Conservation (phyloP, 768 basidiomycete genomes). For the Naganishia friedmannii region DNA sequence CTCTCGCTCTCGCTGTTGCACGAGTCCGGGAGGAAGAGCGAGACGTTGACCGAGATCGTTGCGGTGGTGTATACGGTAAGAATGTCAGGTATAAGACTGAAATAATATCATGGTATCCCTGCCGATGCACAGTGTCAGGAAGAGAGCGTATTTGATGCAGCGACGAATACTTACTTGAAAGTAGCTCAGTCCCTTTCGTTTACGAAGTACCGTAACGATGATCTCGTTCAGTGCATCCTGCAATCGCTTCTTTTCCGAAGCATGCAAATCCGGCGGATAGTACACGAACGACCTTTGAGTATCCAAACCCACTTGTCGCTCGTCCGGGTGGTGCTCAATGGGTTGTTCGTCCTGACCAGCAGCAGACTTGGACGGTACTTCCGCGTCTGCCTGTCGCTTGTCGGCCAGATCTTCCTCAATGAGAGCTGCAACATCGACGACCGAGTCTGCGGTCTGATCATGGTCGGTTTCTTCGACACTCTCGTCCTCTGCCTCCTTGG, state of each 20-base stretch:
- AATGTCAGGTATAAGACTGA: conserved; percentile 63
- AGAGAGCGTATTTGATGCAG: not conserved
- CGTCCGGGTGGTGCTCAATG: conserved; percentile 58
- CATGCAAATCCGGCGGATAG: conserved; percentile 61
- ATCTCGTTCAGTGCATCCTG: conserved; percentile 68
- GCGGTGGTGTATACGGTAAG: conserved; percentile 34
- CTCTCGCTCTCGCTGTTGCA: conserved; percentile 11
- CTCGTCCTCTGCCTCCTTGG: not conserved
- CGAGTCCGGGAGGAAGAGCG: conserved; percentile 14
- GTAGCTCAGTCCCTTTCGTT: conserved; percentile 70
- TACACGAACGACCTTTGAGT: conserved; percentile 90
- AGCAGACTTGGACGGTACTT: conserved; percentile 19
- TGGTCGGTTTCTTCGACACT: not conserved
- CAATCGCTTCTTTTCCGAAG: conserved; percentile 55
- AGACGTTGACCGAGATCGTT: conserved; percentile 24
- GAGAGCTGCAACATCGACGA: conserved; percentile 8
- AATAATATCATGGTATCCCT: conserved; percentile 92
- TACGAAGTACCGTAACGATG: conserved; percentile 71
- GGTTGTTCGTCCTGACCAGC: not conserved
- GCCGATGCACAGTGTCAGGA: not conserved
- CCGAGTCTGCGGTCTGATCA: not conserved
- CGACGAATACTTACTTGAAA: conserved; percentile 63
- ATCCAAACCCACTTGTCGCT: conserved; percentile 81
- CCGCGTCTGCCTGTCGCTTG: not conserved
- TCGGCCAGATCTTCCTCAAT: conserved; percentile 10